A percentile compares a stretch with the other conserved stretches of the same genome.
Conservation (phyloP, 768 basidiomycete species). For the Rhodotorula toruloides region DNA sequence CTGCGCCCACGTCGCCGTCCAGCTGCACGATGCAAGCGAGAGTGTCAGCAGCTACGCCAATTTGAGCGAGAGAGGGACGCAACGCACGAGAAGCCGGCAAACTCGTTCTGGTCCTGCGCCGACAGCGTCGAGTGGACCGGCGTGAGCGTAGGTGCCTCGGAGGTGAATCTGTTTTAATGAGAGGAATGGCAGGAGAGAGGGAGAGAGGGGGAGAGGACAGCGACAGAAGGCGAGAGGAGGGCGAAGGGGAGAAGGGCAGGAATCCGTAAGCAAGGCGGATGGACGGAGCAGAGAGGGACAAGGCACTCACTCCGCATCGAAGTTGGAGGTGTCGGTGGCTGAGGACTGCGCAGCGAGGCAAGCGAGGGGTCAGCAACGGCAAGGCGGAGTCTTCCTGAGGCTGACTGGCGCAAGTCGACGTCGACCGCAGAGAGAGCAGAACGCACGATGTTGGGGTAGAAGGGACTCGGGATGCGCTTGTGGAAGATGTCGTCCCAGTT, state of each 20-base stretch:
- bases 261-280: neutral
- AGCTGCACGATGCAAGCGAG: conserved; percentile 59
- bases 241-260: neutral
- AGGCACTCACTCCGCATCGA: conserved; percentile 66
- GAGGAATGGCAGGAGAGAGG: too few relatives aligned
- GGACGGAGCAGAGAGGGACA: neutral
- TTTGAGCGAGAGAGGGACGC: too few relatives aligned
- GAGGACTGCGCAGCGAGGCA: conserved; percentile 34
- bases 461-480: conserved; percentile 94
- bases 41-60: conserved; percentile 93
- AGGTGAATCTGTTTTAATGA: conserved; percentile 61
- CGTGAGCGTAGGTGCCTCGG: conserved; percentile 92
- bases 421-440: neutral
- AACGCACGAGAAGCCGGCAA: conserved; percentile 51
- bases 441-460: conserved; percentile 90
- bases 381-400: conserved; percentile 36
- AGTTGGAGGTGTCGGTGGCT: conserved; percentile 57
- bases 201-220: too few relatives aligned
- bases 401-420: too few relatives aligned
- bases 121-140: conserved; percentile 94
- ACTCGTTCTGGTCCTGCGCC: conserved; percentile 83
- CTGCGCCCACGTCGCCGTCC: conserved; percentile 1
- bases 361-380: conserved; percentile 6
- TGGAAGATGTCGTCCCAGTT: conserved; percentile 94
- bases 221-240: too few relatives aligned